Evolutionary conservation across 768 basidiomycete species (phyloP).

Genomic region (Cystoderma amianthinum): DNA sequence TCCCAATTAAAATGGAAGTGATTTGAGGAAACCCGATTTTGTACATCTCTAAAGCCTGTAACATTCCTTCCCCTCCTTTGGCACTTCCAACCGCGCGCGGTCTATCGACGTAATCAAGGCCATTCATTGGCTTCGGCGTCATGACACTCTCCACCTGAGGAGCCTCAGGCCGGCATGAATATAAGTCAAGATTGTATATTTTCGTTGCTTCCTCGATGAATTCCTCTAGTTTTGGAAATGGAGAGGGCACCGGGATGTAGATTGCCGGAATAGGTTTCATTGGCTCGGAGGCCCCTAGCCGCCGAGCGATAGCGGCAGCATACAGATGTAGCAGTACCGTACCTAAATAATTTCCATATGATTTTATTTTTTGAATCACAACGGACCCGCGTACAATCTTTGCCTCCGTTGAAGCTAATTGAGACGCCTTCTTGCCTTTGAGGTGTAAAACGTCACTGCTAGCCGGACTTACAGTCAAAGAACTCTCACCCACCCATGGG

Average conservation of each 20-base stretch:
- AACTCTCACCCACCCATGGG: slow-evolving; percentile 65
- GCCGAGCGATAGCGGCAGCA: slow-evolving; percentile 59
- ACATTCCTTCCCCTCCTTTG: slow-evolving; percentile 70
- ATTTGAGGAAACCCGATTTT: slow-evolving; percentile 60
- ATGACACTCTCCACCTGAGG: slow-evolving; percentile 42
- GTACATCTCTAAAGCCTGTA: slow-evolving; percentile 67
- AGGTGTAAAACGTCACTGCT: slow-evolving; percentile 3
- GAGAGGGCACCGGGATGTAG: slow-evolving; percentile 87
- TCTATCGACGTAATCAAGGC: slow-evolving; percentile 13
- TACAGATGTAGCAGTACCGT: slow-evolving; percentile 93
- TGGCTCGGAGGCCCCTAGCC: slow-evolving; percentile 22
- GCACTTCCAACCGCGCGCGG: slow-evolving; percentile 39
- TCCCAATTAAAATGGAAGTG: slow-evolving; percentile 84
- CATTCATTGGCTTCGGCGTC: slow-evolving; percentile 21
- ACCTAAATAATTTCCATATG: slow-evolving; percentile 36
- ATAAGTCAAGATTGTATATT: slow-evolving; percentile 73
- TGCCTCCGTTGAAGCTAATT: slow-evolving; percentile 97
- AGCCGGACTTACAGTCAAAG: neutral
- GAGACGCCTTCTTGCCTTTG: slow-evolving; percentile 64
- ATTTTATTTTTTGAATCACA: neutral
- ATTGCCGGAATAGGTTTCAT: slow-evolving; percentile 54
- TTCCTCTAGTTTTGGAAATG: slow-evolving; percentile 75
- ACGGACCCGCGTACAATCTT: slow-evolving; percentile 75
- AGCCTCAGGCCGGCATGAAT: slow-evolving; percentile 40
- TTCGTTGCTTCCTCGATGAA: slow-evolving; percentile 67